These are phyloP conservation scores for Metschnikowia bowlesiae DNA, from an alignment of 805 yeast genomes.

Conservation along the genomic window DNA sequence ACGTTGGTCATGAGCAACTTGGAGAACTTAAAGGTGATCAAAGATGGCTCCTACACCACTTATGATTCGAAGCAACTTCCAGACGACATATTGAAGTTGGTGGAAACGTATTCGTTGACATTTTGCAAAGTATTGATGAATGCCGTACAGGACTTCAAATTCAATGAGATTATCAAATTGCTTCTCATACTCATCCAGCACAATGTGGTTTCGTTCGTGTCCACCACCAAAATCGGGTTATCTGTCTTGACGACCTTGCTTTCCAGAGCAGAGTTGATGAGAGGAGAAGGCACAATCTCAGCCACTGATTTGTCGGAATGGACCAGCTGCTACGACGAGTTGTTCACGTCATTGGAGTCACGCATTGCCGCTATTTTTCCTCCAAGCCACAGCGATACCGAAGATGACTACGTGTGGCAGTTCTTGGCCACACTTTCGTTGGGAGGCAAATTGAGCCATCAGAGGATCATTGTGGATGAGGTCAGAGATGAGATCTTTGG, in stretches of 20 bases:
- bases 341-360: slow-evolving; percentile 76
- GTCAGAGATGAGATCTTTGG: slow-evolving; percentile 91
- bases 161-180: slow-evolving; percentile 73
- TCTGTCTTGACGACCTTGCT: slow-evolving; percentile 84
- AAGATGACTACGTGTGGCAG: slow-evolving; percentile 89
- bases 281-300: slow-evolving; percentile 66
- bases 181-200: slow-evolving; percentile 65
- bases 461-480: slow-evolving; percentile 89
- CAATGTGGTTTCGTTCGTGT: slow-evolving; percentile 65
- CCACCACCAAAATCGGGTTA: slow-evolving; percentile 73
- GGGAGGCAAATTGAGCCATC: slow-evolving; percentile 87
- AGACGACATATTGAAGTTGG: slow-evolving; percentile 48
- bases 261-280: slow-evolving; percentile 86
- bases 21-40: slow-evolving; percentile 71
- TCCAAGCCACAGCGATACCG: slow-evolving; percentile 45
- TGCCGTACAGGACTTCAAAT: slow-evolving; percentile 75
- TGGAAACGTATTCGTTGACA: slow-evolving; percentile 75
- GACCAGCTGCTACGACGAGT: slow-evolving; percentile 75
- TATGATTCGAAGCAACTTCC: slow-evolving; percentile 51
- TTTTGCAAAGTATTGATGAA: slow-evolving; percentile 81
- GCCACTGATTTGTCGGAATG: slow-evolving; percentile 62
- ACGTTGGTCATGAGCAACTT: slow-evolving; percentile 77
- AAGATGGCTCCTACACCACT: slow-evolving; percentile 73
- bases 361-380: slow-evolving; percentile 80
- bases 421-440: slow-evolving; percentile 90